Evolutionary conservation across 306 rosid genomes (phyloP), one percentile per base, ranked within the genome.

Genomic region (Vigna radiata): DNA sequence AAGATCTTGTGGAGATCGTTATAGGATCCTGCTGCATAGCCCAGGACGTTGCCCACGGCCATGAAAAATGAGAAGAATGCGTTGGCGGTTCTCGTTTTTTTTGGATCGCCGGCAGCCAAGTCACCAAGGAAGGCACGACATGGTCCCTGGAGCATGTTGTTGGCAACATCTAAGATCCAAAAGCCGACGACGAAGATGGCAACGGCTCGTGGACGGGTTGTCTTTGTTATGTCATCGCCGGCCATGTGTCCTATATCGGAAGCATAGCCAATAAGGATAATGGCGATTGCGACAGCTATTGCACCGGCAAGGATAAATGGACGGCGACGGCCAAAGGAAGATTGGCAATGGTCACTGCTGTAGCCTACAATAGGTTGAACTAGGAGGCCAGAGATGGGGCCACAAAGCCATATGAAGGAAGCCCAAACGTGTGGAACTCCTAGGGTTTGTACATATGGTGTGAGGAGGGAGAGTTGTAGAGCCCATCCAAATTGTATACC

Each of bases 401-500:
- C 93, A 0, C 95, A 93, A 2, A 93, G 85, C 98, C 98, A 89
- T 37, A 93, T 82, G 80, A 91, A 83, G 17, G 98, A 58, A 0
- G 98, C 85, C 93, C 95, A 93, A 0, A 63, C 82, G 19, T 91
- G 98, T 0, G 98, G 89, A 16, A 91, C 85, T 0, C 97, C 98
- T 2, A 91, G 83, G 4, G 85, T 87, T 23, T 93, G 97, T 0
- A 93, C 85, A 13, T 93, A 93, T 0, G 98, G 97, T 4, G 98
- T 93, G 0, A 93, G 23, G 1, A 93, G 46, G 0, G 95, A 91
- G 0, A 93, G 93, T 25, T 93, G 95, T 0, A 93, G 80, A 2
- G 98, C 98, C 98, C 98, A 91, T 0, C 95, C 96, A 53, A 93
- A 93, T 60, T 93, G 96, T 1, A 93, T 12, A 0, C 95, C 97